These are phyloP conservation scores for Auriculariales sp. DNA, from an alignment of 768 basidiomycete species.

Conservation along the genomic window DNA sequence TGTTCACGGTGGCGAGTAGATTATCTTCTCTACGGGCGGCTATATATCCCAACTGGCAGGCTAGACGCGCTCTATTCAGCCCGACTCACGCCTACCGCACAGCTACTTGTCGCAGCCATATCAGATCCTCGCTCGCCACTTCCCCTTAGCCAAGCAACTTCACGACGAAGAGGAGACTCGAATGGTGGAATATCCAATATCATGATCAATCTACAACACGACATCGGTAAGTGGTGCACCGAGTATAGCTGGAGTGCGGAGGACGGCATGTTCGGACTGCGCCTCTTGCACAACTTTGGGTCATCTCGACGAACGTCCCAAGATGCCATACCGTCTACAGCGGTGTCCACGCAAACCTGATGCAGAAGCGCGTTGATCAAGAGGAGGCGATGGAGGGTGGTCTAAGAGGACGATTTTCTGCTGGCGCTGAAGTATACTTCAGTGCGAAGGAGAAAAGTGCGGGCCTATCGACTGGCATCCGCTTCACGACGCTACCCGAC, in stretches of 20 bases:
- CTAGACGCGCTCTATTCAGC: constrained; percentile 84
- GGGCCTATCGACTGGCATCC: constrained; percentile 85
- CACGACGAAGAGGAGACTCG: constrained; percentile 27
- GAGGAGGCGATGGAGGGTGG: constrained; percentile 90
- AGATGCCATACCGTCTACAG: constrained; percentile 18
- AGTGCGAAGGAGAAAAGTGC: constrained; percentile 87
- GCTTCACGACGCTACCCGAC: constrained; percentile 89
- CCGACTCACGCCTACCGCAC: constrained; percentile 61
- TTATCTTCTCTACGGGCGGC: constrained; percentile 83
- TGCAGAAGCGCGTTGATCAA: constrained; percentile 79
- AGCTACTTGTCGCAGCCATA: constrained; percentile 74
- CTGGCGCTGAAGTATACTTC: constrained; percentile 88
- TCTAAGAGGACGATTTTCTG: constrained; percentile 75
- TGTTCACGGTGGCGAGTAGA: constrained; percentile 31
- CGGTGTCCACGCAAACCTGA: too few relatives aligned
- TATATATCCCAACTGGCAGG: constrained; percentile 78
- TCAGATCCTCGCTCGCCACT: constrained; percentile 53
- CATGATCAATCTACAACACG: constrained; percentile 82
- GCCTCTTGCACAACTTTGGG: constrained; percentile 87
- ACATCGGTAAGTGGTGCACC: constrained; percentile 81
- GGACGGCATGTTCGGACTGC: constrained; percentile 84
- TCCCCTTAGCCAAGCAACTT: constrained; percentile 17
- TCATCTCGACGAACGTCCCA: constrained; percentile 20
- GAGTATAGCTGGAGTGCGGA: constrained; percentile 93
- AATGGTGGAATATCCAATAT: constrained; percentile 33